phyloP scores from a whole-genome alignment of 1,284 basidiomycete species.

The Marasmius tenuissimus region DNA sequence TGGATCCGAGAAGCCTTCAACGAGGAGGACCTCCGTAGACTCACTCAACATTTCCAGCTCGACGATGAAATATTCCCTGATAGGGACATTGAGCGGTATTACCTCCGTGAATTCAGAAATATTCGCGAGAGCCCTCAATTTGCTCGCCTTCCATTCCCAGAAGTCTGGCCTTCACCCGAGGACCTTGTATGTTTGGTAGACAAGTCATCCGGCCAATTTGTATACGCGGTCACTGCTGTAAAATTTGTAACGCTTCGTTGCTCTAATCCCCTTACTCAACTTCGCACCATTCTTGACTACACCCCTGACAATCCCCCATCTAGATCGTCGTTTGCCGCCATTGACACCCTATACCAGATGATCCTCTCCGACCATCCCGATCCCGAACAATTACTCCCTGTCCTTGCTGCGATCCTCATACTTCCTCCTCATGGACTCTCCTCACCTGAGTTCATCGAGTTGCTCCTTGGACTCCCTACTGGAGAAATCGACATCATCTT shows the following conservation, averaged over 20 bases:
- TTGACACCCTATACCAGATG: conserved; percentile 9
- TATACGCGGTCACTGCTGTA: conserved; percentile 25
- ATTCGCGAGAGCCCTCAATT: conserved; percentile 2
- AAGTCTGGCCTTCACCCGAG: conserved; percentile 19
- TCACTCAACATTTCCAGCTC: conserved; percentile 1
- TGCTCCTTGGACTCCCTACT: not conserved
- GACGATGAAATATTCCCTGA: conserved; percentile 4
- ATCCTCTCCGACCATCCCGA: conserved; percentile 8
- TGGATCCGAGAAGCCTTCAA: conserved; percentile 15
- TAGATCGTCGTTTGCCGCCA: not conserved
- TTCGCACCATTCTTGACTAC: conserved; percentile 1
- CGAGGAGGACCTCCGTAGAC: not conserved
- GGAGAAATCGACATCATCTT: not conserved
- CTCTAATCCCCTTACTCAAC: conserved; percentile 1
- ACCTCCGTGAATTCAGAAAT: conserved; percentile 9
- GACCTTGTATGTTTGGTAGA: conserved; percentile 16
- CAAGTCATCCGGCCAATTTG: conserved; percentile 26
- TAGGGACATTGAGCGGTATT: conserved; percentile 10
- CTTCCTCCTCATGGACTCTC: not conserved
- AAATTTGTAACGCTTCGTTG: conserved; percentile 17
- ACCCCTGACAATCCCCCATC: not conserved
- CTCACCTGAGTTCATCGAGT: not conserved
- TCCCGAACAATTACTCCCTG: too few relatives aligned
- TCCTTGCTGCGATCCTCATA: not conserved
- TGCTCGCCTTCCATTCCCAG: not conserved